Evolutionary conservation across 139 green algal species (phyloP), one percentile per base, ranked within the genome.

Genomic region (Mychonastes homosphaera): DNA sequence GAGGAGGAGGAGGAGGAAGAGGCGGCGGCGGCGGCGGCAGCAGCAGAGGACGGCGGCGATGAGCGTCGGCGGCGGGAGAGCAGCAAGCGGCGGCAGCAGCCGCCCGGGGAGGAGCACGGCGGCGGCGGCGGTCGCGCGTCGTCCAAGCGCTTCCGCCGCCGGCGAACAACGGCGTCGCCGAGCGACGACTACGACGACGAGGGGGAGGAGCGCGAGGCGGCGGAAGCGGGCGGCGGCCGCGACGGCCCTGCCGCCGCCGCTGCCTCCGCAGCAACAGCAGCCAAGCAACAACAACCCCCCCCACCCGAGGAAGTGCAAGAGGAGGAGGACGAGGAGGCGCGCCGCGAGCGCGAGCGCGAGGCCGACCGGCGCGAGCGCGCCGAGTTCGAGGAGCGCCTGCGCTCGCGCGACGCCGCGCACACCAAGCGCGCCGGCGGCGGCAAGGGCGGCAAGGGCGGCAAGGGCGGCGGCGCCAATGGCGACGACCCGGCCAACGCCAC

Each of bases 381-480:
- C 46, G 89, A 91, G 63, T 96, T 97, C 81, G 91, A 95, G 77
- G 80, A 50, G 40, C 60, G 88, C 40, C 76, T 85, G 53, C 67
- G 68, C 35, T 66, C 67, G 38, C 56, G 72, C 1, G 85, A 94
- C 46, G 79, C 88, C 30, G 65, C 67, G 32, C 72, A 72, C 33
- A 95, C 87, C 19, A 81, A 80, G 24, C 85, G 86, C 73, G 40
- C 85, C 19, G 68, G 48, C 6, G 84, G 84, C 58, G 58, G 59
- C 36, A 79, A 78, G 53, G 38, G 84, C 15, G 61, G 44, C 30
- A 80, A 83, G 58, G 74, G 73, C 47, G 76, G 82, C 33, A 71
- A 65, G 46, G 62, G 73, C 56, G 62, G 58, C 36, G 16, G 60
- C 47, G 46, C 24, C 64, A 65, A 7, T 24, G 53, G 36, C 36